These are phyloP conservation scores for Xylaria digitata DNA, from an alignment of 2,329 filamentous ascomycete genomes.

Conservation along the genomic window DNA sequence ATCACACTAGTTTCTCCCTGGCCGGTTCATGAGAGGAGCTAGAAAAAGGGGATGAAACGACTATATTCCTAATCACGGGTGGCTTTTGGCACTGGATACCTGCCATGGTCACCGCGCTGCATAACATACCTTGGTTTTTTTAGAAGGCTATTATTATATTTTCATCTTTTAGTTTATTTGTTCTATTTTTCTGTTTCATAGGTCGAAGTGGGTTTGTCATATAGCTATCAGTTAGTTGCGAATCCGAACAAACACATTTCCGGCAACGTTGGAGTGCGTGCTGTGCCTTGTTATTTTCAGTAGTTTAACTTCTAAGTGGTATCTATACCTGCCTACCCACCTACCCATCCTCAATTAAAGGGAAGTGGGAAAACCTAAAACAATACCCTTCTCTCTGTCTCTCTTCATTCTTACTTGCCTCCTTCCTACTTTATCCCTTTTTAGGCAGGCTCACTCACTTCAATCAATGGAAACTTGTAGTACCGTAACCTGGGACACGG, in stretches of 20 bases:
- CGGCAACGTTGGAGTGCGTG: not conserved
- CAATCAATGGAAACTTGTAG: not conserved
- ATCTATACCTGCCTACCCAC: not conserved
- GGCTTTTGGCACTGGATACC: conserved; percentile 33
- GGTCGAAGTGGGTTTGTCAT: conserved; percentile 24
- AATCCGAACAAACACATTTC: conserved; percentile 34
- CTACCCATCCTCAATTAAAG: not conserved
- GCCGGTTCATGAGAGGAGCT: conserved; percentile 16
- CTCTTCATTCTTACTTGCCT: not conserved
- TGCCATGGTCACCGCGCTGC: conserved; percentile 26
- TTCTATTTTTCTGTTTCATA: conserved; percentile 4
- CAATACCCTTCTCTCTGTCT: not conserved
- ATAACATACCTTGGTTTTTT: conserved; percentile 29
- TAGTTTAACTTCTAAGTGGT: not conserved
- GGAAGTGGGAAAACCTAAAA: too few relatives aligned
- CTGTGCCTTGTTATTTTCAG: not conserved
- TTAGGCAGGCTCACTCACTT: too few relatives aligned
- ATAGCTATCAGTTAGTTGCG: conserved; percentile 30
- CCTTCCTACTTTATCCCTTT: too few relatives aligned
- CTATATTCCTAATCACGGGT: conserved; percentile 35
- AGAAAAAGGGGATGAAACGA: conserved; percentile 24
- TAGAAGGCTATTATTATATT: conserved; percentile 34
- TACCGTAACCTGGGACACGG: conserved; percentile 23
- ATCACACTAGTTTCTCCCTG: conserved; percentile 19
- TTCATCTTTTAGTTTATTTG: conserved; percentile 25